These are phyloP conservation scores for Penicillium brevicompactum DNA, from an alignment of 2,329 filamentous ascomycete species.

Conservation along the genomic window DNA sequence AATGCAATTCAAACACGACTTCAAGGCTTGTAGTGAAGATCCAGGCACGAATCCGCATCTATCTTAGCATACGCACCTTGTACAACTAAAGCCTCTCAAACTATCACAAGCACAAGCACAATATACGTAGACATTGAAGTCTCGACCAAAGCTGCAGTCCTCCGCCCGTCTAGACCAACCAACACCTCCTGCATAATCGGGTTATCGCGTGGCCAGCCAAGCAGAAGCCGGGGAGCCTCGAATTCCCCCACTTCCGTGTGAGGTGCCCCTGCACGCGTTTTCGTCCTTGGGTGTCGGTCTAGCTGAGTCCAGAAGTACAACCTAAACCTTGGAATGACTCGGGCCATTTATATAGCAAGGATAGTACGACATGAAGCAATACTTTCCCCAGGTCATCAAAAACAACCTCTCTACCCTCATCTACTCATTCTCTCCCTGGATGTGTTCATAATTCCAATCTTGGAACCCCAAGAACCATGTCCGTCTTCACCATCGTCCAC, in stretches of 20 bases:
- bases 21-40: not conserved
- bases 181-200: constrained; percentile 9
- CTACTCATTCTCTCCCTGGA: not conserved
- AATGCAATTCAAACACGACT: not conserved
- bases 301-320: constrained; percentile 11
- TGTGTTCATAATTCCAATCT: not conserved
- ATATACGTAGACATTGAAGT: constrained; percentile 17
- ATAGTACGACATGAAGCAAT: constrained; percentile 3
- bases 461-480: constrained; percentile 9
- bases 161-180: constrained; percentile 18
- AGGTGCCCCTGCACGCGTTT: constrained; percentile 21
- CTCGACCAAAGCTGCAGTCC: constrained; percentile 22
- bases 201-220: constrained; percentile 24
- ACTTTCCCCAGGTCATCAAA: not conserved
- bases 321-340: not conserved
- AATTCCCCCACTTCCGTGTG: constrained; percentile 20
- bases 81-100: not conserved
- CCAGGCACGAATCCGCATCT: not conserved
- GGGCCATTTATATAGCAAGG: constrained; percentile 8
- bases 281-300: constrained; percentile 17
- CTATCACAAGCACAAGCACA: not conserved
- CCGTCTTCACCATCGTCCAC: constrained; percentile 22
- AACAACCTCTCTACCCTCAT: not conserved
- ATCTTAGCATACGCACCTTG: not conserved
- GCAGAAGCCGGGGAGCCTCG: constrained; percentile 17